Evolutionary conservation across 768 basidiomycete species (phyloP).

Genomic region (Suillus paluster): DNA sequence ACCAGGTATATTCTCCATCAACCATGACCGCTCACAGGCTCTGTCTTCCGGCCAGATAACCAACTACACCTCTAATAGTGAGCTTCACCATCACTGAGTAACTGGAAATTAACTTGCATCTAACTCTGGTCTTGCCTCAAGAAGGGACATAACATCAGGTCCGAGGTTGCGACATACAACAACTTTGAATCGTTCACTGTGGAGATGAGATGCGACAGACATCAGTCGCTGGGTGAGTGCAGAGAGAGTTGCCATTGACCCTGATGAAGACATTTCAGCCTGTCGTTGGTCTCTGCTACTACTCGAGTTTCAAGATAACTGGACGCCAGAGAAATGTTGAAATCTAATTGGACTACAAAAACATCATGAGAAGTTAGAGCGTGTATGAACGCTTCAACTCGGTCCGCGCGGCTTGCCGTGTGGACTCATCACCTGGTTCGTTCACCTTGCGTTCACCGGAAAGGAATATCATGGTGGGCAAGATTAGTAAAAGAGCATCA

Average conservation of each 20-base stretch:
- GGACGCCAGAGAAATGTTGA: neutral
- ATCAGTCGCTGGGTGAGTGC: slow-evolving; percentile 27
- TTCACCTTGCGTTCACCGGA: too few relatives aligned
- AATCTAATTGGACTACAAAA: neutral
- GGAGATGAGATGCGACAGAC: slow-evolving; percentile 27
- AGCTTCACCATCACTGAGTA: neutral
- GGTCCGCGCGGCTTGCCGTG: slow-evolving; percentile 1
- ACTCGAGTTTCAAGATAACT: neutral
- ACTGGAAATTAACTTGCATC: slow-evolving; percentile 45
- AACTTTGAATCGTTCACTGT: slow-evolving; percentile 41
- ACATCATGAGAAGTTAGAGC: neutral
- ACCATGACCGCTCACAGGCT: slow-evolving; percentile 66
- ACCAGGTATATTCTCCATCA: slow-evolving; percentile 72
- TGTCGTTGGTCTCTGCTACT: too few relatives aligned
- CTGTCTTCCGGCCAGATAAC: slow-evolving; percentile 58
- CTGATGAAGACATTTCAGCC: slow-evolving; percentile 31
- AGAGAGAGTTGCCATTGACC: slow-evolving; percentile 26
- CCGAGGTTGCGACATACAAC: slow-evolving; percentile 67
- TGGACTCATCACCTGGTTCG: neutral
- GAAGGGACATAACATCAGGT: slow-evolving; percentile 61
- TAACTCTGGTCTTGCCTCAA: slow-evolving; percentile 52
- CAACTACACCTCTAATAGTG: slow-evolving; percentile 39
- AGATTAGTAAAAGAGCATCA: neutral
- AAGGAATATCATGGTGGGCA: neutral
- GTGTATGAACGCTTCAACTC: too few relatives aligned